Base-by-base conservation (phyloP, 352 stramenopile species). In the Pythium aquatile region DNA sequence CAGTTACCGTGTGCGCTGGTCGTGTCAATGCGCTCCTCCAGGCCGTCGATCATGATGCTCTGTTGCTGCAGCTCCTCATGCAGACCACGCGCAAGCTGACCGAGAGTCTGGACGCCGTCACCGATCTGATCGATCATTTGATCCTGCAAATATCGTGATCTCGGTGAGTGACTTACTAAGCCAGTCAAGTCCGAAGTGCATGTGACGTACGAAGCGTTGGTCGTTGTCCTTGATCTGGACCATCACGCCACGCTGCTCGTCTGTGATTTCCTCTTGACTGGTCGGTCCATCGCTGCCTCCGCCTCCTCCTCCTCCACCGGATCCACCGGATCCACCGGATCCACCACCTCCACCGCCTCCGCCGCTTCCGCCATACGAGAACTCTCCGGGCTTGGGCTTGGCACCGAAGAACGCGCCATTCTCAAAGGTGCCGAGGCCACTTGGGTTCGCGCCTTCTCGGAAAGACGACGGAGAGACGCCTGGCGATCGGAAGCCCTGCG, bases 41-140 rank as follows among this genome's bases (percentile, higher is more conserved):
- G 74, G 2, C 84, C 86, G 57, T 93, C 84, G 58, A 93, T 91
- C 86, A 95, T 95, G 60, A 95, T 90, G 56, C 81, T 87, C 55
- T 95, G 86, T 61, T 95, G 84, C 63, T 91, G 81, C 30, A 95
- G 70, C 68, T 95, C 86, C 49, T 95, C 83, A 57, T 93, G 91
- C 24, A 95, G 61, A 39, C 87, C 87, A 26, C 84, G 81, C 9
- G 84, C 86, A 11, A 93, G 72, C 58, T 88, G 78, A 10, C 83
- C 83, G n/a, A 95, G 76, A 33, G 86, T 80, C 60, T 92, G 80
- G 20, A 95, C 86, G 9, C 84, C 84, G 9, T 76, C 81, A 20
- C 86, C 84, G 61, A 95, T 93, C 66, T 95, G 86, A 20, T 95
- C 84, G 49, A 93, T 92, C 52, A 93, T 90, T 70, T 87, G 77